Conservation (phyloP, 2,329 filamentous ascomycete genomes). For the Tolypocladium album region DNA sequence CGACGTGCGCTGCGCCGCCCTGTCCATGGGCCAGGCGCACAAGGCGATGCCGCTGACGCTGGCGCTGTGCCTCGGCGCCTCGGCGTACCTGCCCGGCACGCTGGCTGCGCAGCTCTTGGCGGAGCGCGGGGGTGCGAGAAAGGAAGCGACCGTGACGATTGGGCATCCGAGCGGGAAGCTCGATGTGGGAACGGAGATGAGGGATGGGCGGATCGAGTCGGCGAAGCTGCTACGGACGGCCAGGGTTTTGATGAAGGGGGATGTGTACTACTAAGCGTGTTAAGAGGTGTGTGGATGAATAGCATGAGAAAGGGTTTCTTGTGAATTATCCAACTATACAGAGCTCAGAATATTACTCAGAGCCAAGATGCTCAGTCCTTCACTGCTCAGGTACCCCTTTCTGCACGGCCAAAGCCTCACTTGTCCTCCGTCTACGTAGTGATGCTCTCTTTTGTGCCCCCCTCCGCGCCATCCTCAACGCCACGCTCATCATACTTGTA, state of each 20-base stretch:
- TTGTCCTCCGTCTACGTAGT: too few relatives aligned
- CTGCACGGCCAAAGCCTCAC: too few relatives aligned
- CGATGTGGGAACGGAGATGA: constrained; percentile 31
- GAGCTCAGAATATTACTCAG: too few relatives aligned
- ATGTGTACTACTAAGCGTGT: constrained; percentile 26
- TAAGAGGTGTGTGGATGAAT: neutral
- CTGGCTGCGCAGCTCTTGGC: constrained; percentile 23
- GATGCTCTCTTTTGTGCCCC: neutral
- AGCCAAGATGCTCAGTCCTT: too few relatives aligned
- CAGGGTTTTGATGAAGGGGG: constrained; percentile 37
- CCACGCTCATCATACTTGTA: neutral
- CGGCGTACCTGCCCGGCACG: constrained; percentile 33
- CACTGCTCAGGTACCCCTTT: too few relatives aligned
- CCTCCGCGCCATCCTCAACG: neutral
- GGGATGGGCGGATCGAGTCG: constrained; percentile 27
- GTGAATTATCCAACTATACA: neutral
- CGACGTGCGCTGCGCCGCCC: constrained; percentile 33
- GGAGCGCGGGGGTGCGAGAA: neutral
- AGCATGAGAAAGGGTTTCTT: neutral
- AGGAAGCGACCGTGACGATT: constrained; percentile 23
- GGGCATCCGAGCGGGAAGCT: constrained; percentile 35
- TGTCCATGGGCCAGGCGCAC: constrained; percentile 47
- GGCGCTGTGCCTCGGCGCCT: constrained; percentile 38
- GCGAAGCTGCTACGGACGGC: constrained; percentile 36
- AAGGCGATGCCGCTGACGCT: constrained; percentile 45